Base-by-base conservation (phyloP, 208 protist species). In the Crithidia mellificae region DNA sequence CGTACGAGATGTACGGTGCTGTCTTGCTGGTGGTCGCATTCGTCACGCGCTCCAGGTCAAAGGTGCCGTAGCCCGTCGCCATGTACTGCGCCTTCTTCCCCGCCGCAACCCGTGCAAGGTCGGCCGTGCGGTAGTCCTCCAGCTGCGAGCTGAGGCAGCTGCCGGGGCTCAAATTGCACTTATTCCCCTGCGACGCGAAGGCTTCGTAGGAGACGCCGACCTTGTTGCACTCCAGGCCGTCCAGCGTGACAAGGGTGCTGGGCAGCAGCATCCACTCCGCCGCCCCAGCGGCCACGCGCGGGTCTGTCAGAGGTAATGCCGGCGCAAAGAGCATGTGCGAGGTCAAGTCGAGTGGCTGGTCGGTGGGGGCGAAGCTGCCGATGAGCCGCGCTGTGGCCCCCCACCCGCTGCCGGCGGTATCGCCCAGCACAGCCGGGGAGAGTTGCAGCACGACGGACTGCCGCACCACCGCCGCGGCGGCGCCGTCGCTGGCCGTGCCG, bases 171-270 rank as follows among this genome's bases (percentile, higher is more conserved):
- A 89, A 43, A 22, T 64, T 55, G 77, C 93, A 97, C 47, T 56
- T 52, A 50, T 89, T 88, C 30, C 83, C 83, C 57, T 96, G 88
- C 41, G 73, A 80, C 0, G 71, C 61, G 53, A 95, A 95, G n/a
- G 83, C 91, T 66, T 93, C 87, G 77, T 94, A 95, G 12, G 85
- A 92, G 19, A 96, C 89, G 25, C 93, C 93, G 1, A 97, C 77
- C 62, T 94, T 94, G 74, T 97, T 84, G 75, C 93, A 97, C 36
- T 87, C 80, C 12, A 72, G 69, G 11, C 93, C 93, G 41, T 92
- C 65, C 30, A 90, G 19, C 1, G 80, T 91, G 54, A 96, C 90
- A 29, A 82, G 68, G 15, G 63, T 80, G 3, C 41, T 81, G 51
- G 88, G 65, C 24, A 95, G 51, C 44, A 97, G 44, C 52, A 96